phyloP scores from a whole-genome alignment of 2,329 filamentous ascomycete genomes.

The Ophiostoma populinum region DNA sequence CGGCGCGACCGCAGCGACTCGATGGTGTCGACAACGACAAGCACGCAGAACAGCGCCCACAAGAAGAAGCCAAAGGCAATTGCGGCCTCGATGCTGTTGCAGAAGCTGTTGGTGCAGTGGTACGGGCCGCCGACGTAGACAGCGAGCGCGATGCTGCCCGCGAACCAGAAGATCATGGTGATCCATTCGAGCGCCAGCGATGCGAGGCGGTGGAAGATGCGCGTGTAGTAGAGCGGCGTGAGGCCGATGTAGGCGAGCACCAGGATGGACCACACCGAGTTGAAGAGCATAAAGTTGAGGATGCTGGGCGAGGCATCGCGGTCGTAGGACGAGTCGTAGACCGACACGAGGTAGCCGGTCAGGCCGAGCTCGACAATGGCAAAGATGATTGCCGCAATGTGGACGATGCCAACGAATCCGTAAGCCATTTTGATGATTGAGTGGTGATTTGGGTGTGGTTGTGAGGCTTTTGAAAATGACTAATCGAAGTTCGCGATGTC shows the following conservation, averaged over 20 bases:
- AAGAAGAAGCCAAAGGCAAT: constrained; percentile 50
- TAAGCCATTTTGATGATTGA: constrained; percentile 29
- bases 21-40: constrained; percentile 29
- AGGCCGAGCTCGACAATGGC: constrained; percentile 60
- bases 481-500: no score
- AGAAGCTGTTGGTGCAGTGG: constrained; percentile 35
- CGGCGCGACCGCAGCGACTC: constrained; percentile 25
- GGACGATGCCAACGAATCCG: constrained; percentile 42
- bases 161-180: constrained; percentile 81
- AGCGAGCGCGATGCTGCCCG: constrained; percentile 63
- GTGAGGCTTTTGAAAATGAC: not conserved
- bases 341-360: constrained; percentile 47
- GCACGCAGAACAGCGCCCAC: constrained; percentile 33
- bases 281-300: constrained; percentile 68
- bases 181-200: constrained; percentile 51
- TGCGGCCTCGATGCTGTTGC: constrained; percentile 43
- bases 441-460: not conserved
- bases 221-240: constrained; percentile 43
- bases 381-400: constrained; percentile 49
- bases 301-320: constrained; percentile 28
- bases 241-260: constrained; percentile 53
- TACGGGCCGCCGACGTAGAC: constrained; percentile 39
- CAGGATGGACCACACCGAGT: constrained; percentile 57
- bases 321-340: constrained; percentile 21
- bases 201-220: constrained; percentile 43